Base-by-base conservation (phyloP, 345 rosid species). In the Arabis hirsuta region DNA sequence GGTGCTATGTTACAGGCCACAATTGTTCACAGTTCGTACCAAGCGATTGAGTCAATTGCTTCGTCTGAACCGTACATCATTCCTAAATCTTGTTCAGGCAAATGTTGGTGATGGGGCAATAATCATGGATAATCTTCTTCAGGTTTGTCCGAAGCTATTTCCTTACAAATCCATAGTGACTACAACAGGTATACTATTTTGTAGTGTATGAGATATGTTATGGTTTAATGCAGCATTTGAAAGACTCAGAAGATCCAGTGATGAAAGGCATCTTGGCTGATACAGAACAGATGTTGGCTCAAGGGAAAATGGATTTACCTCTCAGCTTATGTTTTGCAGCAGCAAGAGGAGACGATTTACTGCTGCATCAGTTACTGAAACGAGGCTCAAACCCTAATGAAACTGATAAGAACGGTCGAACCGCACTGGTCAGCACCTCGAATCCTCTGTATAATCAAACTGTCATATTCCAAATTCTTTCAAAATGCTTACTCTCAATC, bases 71-170 rank as follows among this genome's bases (percentile, higher is more conserved):
- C 94, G 97, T 11, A 84, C 93, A n/a, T 36, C 85, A 20, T 88
- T 91, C 63, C 61, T 89, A 51, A 87, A 79, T 62, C 81, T 89
- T 27, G 84, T 91, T 57, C 91, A 85, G 78, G 81, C 97, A 54
- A 91, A 86, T 76, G 89, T 89, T 74, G 91, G 88, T 56, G 97
- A 91, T 57, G 97, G 96, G 50, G 85, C 94, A n/a, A 79, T 87
- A 50, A 90, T 93, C 76, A 87, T 90, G 85, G 87, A 85, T 78
- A 93, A 90, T 78, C 87, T 89, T 67, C 96, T 93, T 76, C 90
- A 90, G 91, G 98, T 86, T 42, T n/a, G 82, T 65, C 64, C 45
- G 4, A 26, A 32, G 71, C 64, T 7, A 14, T 12, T 53, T 54
- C 12, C 16, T 50, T 60, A 39, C 39, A 58, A 27, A 70, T 22